Evolutionary conservation across 2,329 filamentous ascomycete species (phyloP).

Genomic region (Penicillium sp.): DNA sequence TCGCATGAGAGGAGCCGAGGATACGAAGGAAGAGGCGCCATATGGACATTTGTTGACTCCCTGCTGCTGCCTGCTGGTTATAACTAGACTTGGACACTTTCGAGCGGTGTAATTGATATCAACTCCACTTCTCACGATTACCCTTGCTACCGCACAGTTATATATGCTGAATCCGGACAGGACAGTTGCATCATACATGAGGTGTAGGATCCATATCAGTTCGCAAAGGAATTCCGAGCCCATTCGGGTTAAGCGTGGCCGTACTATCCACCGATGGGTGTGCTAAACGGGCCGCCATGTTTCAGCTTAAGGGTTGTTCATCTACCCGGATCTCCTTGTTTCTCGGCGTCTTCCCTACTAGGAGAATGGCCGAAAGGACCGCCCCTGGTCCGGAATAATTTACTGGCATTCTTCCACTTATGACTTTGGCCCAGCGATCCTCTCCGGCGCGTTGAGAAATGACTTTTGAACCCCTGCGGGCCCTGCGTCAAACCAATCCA

Average conservation of each 20-base stretch:
- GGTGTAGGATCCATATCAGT: neutral
- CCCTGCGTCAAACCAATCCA: conserved; percentile 7
- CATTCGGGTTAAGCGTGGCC: conserved; percentile 10
- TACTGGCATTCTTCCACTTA: conserved; percentile 15
- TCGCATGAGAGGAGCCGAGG: neutral
- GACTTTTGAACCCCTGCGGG: conserved; percentile 10
- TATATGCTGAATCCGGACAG: neutral
- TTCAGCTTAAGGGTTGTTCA: conserved; percentile 26
- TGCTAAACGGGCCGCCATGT: conserved; percentile 19
- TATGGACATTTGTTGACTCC: neutral
- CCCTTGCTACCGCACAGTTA: neutral
- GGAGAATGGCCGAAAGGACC: conserved; percentile 14
- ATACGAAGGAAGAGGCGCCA: neutral
- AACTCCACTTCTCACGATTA: neutral
- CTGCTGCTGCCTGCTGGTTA: neutral
- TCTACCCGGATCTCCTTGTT: conserved; percentile 13
- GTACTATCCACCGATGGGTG: conserved; percentile 7
- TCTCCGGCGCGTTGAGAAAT: conserved; percentile 7
- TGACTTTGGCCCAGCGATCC: neutral
- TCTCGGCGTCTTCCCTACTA: conserved; percentile 17
- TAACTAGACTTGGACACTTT: neutral
- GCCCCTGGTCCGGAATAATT: conserved; percentile 19
- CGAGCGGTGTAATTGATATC: conserved; percentile 3
- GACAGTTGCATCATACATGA: neutral
- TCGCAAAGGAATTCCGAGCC: conserved; percentile 16